phyloP scores from a whole-genome alignment of 192 early-diverging fungal genomes.

The Mortierella hygrophila region DNA sequence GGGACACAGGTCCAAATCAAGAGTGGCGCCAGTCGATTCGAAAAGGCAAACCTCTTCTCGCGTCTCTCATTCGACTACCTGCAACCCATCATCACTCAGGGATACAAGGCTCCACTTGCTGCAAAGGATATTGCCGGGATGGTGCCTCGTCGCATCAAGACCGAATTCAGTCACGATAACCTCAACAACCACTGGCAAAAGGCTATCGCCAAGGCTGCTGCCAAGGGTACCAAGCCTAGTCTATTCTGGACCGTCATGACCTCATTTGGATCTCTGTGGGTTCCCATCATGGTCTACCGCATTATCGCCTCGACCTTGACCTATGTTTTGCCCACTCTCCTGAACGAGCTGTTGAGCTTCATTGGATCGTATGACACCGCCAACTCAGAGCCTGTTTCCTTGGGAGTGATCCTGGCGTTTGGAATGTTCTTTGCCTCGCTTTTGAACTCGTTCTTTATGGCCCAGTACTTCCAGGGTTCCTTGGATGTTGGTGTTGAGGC shows the following conservation, averaged over 20 bases:
- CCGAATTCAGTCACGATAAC: constrained; percentile 14
- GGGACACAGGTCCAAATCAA: constrained; percentile 25
- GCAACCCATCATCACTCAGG: constrained; percentile 45
- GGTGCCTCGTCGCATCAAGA: constrained; percentile 42
- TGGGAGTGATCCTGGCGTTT: constrained; percentile 52
- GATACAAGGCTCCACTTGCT: constrained; percentile 34
- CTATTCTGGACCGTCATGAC: constrained; percentile 34
- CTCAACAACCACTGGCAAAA: constrained; percentile 34
- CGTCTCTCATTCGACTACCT: constrained; percentile 41
- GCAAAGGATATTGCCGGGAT: constrained; percentile 41
- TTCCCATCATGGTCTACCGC: constrained; percentile 39
- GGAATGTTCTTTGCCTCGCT: constrained; percentile 55
- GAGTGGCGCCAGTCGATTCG: constrained; percentile 26
- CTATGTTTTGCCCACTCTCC: constrained; percentile 35
- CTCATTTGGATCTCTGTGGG: constrained; percentile 21
- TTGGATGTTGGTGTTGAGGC: constrained; percentile 50
- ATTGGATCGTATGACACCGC: constrained; percentile 30
- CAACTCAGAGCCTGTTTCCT: constrained; percentile 18
- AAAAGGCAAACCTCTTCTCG: constrained; percentile 53
- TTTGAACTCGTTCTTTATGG: constrained; percentile 42
- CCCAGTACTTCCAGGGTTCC: constrained; percentile 36
- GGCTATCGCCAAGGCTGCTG: constrained; percentile 13
- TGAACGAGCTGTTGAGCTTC: constrained; percentile 45
- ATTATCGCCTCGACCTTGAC: constrained; percentile 36
- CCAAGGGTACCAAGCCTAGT: constrained; percentile 25